Evolutionary conservation across 2,329 filamentous ascomycete species (phyloP).

Genomic region (Neoscytalidium dimidiatum): DNA sequence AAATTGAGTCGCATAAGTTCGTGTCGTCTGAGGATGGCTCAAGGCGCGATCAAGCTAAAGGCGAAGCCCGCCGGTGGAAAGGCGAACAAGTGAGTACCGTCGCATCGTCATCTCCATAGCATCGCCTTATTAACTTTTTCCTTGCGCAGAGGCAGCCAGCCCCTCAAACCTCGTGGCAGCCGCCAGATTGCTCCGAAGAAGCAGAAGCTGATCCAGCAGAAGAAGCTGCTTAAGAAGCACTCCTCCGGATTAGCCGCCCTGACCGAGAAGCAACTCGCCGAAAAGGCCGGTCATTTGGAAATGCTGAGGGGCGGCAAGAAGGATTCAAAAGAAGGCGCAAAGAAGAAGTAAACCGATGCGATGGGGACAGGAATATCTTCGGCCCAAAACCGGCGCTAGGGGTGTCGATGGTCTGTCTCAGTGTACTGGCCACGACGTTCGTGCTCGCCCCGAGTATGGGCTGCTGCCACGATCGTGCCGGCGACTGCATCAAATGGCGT

Average conservation of each 20-base stretch:
- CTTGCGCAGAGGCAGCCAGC: slow-evolving; percentile 25
- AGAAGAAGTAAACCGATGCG: slow-evolving; percentile 12
- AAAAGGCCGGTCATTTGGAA: slow-evolving; percentile 70
- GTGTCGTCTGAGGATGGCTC: slow-evolving; percentile 47
- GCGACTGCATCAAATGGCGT: slow-evolving; percentile 1
- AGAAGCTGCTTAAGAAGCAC: slow-evolving; percentile 68
- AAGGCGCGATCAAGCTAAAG: slow-evolving; percentile 50
- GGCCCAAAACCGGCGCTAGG: not conserved
- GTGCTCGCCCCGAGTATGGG: not conserved
- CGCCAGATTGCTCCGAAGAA: slow-evolving; percentile 70
- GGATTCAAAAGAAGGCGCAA: slow-evolving; percentile 31
- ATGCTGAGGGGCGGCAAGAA: slow-evolving; percentile 68
- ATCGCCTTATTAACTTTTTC: slow-evolving; percentile 26
- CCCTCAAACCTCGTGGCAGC: slow-evolving; percentile 59
- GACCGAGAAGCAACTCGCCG: slow-evolving; percentile 68
- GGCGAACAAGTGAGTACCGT: slow-evolving; percentile 3
- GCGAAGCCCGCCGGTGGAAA: slow-evolving; percentile 30
- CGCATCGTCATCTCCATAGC: slow-evolving; percentile 16
- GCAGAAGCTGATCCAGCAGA: slow-evolving; percentile 58
- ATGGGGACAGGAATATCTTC: not conserved
- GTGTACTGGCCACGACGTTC: not conserved
- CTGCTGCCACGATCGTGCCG: not conserved
- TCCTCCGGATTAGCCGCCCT: slow-evolving; percentile 62
- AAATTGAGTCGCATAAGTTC: not conserved
- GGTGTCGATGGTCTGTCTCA: too few relatives aligned